Evolutionary conservation across 2,329 filamentous ascomycete species (phyloP), one percentile per base, ranked within the genome.

Genomic region (Monosporascus sp.): DNA sequence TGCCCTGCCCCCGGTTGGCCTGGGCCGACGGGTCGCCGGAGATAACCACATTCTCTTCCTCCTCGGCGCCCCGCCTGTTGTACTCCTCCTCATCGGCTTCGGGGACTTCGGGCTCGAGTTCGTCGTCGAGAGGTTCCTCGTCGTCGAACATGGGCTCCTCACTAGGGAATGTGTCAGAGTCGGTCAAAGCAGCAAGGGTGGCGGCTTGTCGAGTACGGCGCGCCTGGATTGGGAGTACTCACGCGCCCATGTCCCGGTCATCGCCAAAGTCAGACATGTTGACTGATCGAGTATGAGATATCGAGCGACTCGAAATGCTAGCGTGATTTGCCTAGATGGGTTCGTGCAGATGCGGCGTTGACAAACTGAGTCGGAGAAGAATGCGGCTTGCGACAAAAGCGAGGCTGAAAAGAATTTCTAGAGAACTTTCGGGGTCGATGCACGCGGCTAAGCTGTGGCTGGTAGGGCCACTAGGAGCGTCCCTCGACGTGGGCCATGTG

Each of bases 111-210:
- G 77, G 74, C 53, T 79, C 78, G 50, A 80, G 68, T 56, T 82
- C 81, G 51, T 82, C 78, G 55, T 81, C 78, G 55, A 83, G 78
- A 54, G 77, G 74, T 61, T 78, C 77, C 54, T 86, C 85, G 56
- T 90, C 86, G 59, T 92, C 85, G 75, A 83, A 88, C 65, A 83
- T 81, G 65, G 87, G 83, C 72, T 87, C 83, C 66, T 87, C 86
- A 62, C 84, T 87, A 46, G 65, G 64, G 59, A 22, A n/a, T 49
- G 27, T 24, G 51, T 47, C 54, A 22, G 52, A 18, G 43, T 35
- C 49, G 51, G 17, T 50, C 27, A 25, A 18, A 17, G 22, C 3
- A 9, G 11, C 25, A 18, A 17, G 49, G 14, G 8, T 22, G 20
- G 22, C 46, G 20, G 17, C 7, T 31, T 5, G 20, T 25, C 35